Evolutionary conservation across 2,329 filamentous ascomycete genomes (phyloP), one percentile per base, ranked within the genome.

Genomic region (Colletotrichum sp.): DNA sequence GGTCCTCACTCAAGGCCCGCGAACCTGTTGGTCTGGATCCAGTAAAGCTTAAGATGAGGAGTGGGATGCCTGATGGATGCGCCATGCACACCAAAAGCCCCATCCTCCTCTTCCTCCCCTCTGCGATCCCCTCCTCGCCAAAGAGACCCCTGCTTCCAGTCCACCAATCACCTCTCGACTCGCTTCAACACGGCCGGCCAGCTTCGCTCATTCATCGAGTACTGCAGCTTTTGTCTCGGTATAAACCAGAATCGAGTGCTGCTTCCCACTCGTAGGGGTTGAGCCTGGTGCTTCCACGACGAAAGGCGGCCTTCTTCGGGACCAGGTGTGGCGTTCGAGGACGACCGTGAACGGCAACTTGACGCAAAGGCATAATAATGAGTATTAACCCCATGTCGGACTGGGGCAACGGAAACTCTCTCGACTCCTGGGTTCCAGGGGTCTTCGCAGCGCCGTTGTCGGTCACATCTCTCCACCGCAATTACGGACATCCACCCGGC

Each of bases 401-500:
- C 54, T 61, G 51, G 34, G 33, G 61, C 38, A 62, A 9, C 62
- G 54, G 55, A 62, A 57, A 66, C 61, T 62, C 34, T 70, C 59
- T n/a, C 38, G n/a, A 63, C 34, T n/a, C 33, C 54, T 16, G 27
- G 33, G 27, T 33, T 43, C 55, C 61, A 71, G 71, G 67, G 71
- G 54, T 51, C 31, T 59, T 21, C 54, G 54, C 67, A 65, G 51
- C 67, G 71, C 55, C 71, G 67, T 66, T 58, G 55, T 71, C 55
- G 62, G 61, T 66, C 71, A 70, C 64, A 47, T 47, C 38, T 51
- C 43, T 66, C 58, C 71, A 57, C 71, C 47, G 61, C 67, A 73
- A 71, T 73, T 47, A 70, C 66, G 54, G 31, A 51, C 70, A 65
- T 34, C 58, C 66, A 73, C 70, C 38, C 66, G 54, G 59, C 61